These are phyloP conservation scores for Aspergillus avenaceus DNA, from an alignment of 495 filamentous ascomycete species.

Conservation along the genomic window DNA sequence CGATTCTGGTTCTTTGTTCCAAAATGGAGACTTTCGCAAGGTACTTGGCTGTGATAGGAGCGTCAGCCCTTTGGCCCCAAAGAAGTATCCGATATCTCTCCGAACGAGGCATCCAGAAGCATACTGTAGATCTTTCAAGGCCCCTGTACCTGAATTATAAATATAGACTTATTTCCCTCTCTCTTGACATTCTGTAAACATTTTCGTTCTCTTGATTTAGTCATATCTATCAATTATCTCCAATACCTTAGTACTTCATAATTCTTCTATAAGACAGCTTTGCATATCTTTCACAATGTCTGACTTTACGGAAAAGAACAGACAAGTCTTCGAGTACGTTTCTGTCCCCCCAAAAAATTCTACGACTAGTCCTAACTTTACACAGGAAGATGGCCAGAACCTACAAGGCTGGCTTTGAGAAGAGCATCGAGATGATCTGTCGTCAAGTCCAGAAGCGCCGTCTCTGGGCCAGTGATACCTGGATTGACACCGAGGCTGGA, in stretches of 20 bases:
- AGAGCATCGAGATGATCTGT: conserved; percentile 25
- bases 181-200: neutral
- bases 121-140: neutral
- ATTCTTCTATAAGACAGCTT: neutral
- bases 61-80: neutral
- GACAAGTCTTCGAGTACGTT: conserved; percentile 51
- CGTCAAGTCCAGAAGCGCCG: conserved; percentile 43
- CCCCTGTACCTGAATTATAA: conserved; percentile 1
- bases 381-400: conserved; percentile 38
- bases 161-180: conserved; percentile 3
- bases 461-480: conserved; percentile 60
- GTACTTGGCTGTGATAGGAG: neutral
- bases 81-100: conserved; percentile 34
- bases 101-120: conserved; percentile 5
- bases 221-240: neutral
- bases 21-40: neutral
- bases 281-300: conserved; percentile 21
- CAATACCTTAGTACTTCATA: neutral
- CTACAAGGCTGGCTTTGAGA: conserved; percentile 44
- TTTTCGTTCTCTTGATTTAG: neutral
- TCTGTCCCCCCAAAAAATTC: neutral
- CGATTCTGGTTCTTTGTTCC: too few relatives aligned
- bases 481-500: conserved; percentile 38
- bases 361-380: conserved; percentile 8
- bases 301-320: conserved; percentile 48